Percentiles rank a stretch among this genome's conserved stretches.
These are phyloP conservation scores for Alternaria sp. DNA, from an alignment of 2,329 filamentous ascomycete species.

Conservation along the genomic window DNA sequence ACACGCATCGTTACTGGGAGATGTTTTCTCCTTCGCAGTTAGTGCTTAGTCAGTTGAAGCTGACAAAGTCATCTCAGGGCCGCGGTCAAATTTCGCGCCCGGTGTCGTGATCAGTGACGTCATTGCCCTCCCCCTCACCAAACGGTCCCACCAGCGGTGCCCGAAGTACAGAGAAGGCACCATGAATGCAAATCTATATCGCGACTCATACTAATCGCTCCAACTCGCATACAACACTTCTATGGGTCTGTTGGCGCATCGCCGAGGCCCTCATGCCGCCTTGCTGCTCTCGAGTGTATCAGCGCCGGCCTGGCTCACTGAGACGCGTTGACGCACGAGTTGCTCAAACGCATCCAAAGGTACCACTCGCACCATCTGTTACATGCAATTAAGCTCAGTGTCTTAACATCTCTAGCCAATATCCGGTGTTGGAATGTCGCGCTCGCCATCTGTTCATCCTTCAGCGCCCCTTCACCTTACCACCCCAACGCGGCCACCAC, in stretches of 20 bases:
- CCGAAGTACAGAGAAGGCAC: neutral
- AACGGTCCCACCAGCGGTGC: neutral
- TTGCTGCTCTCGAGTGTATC: neutral
- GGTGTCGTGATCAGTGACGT: neutral
- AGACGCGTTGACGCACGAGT: neutral
- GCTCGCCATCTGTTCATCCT: neutral
- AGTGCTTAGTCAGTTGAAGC: rapidly evolving
- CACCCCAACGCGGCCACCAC: neutral
- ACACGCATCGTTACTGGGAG: neutral
- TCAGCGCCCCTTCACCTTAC: neutral
- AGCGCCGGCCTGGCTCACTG: neutral
- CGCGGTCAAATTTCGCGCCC: no score
- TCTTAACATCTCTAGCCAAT: neutral
- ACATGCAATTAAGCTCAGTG: no score
- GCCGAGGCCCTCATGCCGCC: rapidly evolving
- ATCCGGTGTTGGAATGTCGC: neutral
- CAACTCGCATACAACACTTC: no score
- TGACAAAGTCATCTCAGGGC: neutral
- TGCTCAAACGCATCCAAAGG: rapidly evolving
- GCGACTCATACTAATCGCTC: neutral
- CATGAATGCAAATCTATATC: neutral
- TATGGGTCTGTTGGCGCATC: neutral
- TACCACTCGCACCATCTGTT: rapidly evolving
- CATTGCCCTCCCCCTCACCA: neutral
- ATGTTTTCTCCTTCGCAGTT: neutral